These are phyloP conservation scores for Solanum ossicruentum DNA, from an alignment of 257 asterid genomes.

Conservation along the genomic window DNA sequence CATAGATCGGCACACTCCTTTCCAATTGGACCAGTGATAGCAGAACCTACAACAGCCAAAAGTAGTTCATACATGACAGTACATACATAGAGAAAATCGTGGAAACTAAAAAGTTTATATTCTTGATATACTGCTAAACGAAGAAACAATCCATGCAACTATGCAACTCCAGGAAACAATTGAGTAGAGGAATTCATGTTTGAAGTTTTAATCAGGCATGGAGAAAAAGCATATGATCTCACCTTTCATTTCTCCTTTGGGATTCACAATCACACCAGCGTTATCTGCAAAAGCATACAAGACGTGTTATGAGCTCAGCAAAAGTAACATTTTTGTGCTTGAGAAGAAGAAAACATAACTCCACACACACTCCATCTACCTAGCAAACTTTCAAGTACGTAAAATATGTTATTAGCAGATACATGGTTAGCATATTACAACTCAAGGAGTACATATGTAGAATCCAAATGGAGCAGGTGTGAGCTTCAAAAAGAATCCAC, in stretches of 20 bases:
- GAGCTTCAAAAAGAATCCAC: conserved; percentile 14
- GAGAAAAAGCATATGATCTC: background rate
- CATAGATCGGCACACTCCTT: conserved; percentile 46
- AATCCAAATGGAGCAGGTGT: conserved; percentile 61
- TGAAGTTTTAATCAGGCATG: background rate
- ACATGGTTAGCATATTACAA: background rate
- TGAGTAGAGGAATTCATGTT: background rate
- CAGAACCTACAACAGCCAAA: conserved; percentile 16
- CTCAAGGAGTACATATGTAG: conserved; percentile 4
- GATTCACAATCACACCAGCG: conserved; percentile 50
- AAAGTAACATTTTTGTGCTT: background rate
- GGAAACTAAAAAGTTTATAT: background rate
- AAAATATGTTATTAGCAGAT: background rate
- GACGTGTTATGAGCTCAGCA: background rate
- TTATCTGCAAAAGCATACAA: conserved; percentile 18
- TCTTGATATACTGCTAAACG: background rate
- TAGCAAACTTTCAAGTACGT: background rate
- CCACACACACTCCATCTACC: background rate
- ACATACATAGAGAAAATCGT: background rate
- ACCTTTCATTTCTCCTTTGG: conserved; percentile 59
- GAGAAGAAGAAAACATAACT: background rate
- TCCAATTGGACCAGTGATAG: conserved; percentile 44
- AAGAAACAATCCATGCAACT: background rate
- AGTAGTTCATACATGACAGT: background rate
- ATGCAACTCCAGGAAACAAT: background rate